Conservation (phyloP, 441 rosid species). For the Euphorbia neoarborescens region DNA sequence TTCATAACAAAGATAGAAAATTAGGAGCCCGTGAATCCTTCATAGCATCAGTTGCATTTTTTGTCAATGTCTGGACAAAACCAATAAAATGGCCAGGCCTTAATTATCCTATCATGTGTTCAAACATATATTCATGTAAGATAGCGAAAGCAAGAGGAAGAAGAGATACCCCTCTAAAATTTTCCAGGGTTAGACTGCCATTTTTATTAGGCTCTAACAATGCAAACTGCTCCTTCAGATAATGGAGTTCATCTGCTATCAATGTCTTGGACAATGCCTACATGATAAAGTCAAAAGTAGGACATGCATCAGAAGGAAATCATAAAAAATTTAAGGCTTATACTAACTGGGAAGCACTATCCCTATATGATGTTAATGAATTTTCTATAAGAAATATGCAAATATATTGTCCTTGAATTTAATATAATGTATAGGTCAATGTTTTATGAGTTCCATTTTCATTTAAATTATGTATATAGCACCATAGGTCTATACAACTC, state of each 20-base stretch:
- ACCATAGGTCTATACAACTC: too few relatives aligned
- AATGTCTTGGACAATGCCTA: conserved; percentile 89
- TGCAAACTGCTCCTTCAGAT: conserved; percentile 66
- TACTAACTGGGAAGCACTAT: neutral
- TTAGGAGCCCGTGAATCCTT: conserved; percentile 70
- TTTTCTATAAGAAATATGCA: neutral
- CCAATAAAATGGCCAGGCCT: conserved; percentile 16
- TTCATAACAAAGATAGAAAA: conserved; percentile 56
- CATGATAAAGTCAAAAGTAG: conserved; percentile 12
- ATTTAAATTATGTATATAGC: too few relatives aligned
- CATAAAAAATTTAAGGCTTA: conserved; percentile 1
- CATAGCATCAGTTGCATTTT: conserved; percentile 82
- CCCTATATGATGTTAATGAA: too few relatives aligned
- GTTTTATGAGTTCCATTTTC: too few relatives aligned
- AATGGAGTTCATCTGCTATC: conserved; percentile 49
- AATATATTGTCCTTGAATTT: too few relatives aligned
- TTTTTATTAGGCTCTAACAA: conserved; percentile 55
- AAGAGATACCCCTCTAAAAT: conserved; percentile 45
- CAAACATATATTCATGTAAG: neutral
- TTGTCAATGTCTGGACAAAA: conserved; percentile 58
- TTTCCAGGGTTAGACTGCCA: conserved; percentile 58
- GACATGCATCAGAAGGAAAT: conserved; percentile 4
- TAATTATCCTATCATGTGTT: neutral
- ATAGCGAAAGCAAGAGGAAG: conserved; percentile 5
- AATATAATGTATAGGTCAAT: too few relatives aligned